Base-by-base conservation (phyloP, 768 basidiomycete species). In the Suillus hirtellus region DNA sequence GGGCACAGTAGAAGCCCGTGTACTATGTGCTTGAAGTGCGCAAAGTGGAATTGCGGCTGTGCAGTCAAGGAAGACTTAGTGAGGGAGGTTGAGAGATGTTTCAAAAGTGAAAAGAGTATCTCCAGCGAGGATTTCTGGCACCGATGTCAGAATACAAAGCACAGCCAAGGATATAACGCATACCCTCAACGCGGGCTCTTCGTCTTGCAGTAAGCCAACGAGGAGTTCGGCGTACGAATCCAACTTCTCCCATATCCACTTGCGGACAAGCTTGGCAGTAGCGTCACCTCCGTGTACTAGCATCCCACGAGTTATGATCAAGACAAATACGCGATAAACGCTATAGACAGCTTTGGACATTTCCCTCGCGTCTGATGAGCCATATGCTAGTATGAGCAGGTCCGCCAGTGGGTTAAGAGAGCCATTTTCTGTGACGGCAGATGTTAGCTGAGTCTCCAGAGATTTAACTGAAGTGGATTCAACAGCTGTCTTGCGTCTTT, bases 391-490 rank as follows among this genome's bases (percentile, higher is more conserved):
- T 17, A 84, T 78, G 60, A 94, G 72, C 9, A 97, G 85, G 73
- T 94, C 90, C 14, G 88, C 85, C 24, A 97, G 75, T 35, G 84
- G 78, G 70, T 97, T 98, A 49, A 97, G 80, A 21, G 93, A 92
- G 15, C 78, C 67, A 65, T 87, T 84, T 7, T 77, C 69, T 9
- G 81, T 70, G 4, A 88, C 77, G 0, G 91, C 86, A 1, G 75
- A 63, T 0, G 81, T 85, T 21, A 95, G 76, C 50, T 78, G 76
- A 34, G 78, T 71, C 72, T 93, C 91, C 14, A 92, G 77, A 12
- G 65, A 63, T 67, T 83, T 79, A 54, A 86, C 75, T 7, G 65
- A 65, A 24, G 34, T 55, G 37, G 59, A 42, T 42, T 49, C 65
- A 49, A 59, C 55, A 61, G 77, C 72, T n/a, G 78, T 72, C 68